Evolutionary conservation across 768 basidiomycete species (phyloP), one percentile per base, ranked within the genome.

Genomic region (Boletus rubroflammeus): DNA sequence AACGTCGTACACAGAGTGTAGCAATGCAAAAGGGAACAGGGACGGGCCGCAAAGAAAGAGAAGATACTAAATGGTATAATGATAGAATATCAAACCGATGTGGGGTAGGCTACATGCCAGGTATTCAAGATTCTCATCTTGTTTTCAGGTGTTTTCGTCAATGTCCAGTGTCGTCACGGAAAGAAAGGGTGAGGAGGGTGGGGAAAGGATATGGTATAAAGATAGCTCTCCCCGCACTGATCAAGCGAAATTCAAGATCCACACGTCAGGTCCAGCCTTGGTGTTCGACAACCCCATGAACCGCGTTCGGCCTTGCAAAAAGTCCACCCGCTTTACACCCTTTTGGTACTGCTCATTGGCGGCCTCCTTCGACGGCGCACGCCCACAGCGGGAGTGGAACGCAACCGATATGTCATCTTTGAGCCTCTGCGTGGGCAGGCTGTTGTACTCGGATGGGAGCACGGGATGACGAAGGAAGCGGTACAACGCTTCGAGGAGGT

Each of bases 271-370:
- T 3, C 68, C 68, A 0, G 68, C 61, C 44, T 63, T 64, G 47
- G 65, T 70, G 57, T 76, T 71, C 25, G 25, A 69, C 35, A 82
- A 53, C 15, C 83, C 83, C 55, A 73, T 75, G 65, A 84, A 78
- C 61, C 66, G 72, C 3, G 67, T 73, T 17, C 65, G 68, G 23
- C 67, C 73, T 44, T 71, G 64, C 46, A 85, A 65, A 59, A 81
- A 83, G 64, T 85, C 83, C 0, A 84, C 74, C 48, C 81, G 67
- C 64, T 78, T 81, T 19, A 84, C 59, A 0, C 80, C 81, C 61
- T 78, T 78, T 13, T 58, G 58, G 57, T 72, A 69, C 65, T 83
- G 81, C 28, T 64, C 59, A 31, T 70, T 72, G 28, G 67, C 68
- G 2, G 52, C 64, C 28, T 63, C 62, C 3, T 64, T 51, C 13